Base-by-base conservation (phyloP, 2,329 filamentous ascomycete genomes). In the Venturia pyrina region DNA sequence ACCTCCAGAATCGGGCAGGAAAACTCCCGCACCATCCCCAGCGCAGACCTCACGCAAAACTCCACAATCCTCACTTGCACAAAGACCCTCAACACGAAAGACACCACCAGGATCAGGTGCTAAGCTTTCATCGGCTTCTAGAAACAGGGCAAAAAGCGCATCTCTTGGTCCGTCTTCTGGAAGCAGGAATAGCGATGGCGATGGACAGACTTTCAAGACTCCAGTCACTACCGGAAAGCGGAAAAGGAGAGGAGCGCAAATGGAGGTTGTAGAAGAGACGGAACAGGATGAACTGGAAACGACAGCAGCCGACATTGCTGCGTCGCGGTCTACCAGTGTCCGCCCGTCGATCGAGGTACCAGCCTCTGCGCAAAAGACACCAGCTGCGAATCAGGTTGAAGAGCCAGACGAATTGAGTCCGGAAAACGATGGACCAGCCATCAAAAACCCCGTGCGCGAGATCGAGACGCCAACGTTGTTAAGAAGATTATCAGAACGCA, bases 1-100 rank as follows among this genome's bases (percentile, higher is more conserved):
- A 48, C 57, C 70, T 15, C 66, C 70, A 46, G 68, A 71, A 21
- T 69, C 77, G 56, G 66, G 70, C 65, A 71, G 70, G n/a, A 70
- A 71, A 65, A 71, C 73, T 15, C 69, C 70, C 28, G 68, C 68
- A 56, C 67, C 67, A 65, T 24, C 64, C 43, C n/a, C 60, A 7
- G 59, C 65, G 21, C 44, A 34, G 21, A 28, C 41, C 32, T 24
- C 60, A 3, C 65, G 57, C 37, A 65, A 64, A 53, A 65, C 65
- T 24, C 65, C 65, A 24, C 40, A 28, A 28, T n/a, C 28, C n/a
- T n/a, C 37, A 44, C 34, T 57, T 17, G 56, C 59, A 3, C 60
- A 41, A 41, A 43, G 28, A 24, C 40, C 41, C 15, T 66, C 62
- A 28, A 66, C 63, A 50, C 28, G 63, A 10, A 43, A 48, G 21